Evolutionary conservation across 169 alveolate species (phyloP).

Genomic region (Plasmodium vivax): DNA sequence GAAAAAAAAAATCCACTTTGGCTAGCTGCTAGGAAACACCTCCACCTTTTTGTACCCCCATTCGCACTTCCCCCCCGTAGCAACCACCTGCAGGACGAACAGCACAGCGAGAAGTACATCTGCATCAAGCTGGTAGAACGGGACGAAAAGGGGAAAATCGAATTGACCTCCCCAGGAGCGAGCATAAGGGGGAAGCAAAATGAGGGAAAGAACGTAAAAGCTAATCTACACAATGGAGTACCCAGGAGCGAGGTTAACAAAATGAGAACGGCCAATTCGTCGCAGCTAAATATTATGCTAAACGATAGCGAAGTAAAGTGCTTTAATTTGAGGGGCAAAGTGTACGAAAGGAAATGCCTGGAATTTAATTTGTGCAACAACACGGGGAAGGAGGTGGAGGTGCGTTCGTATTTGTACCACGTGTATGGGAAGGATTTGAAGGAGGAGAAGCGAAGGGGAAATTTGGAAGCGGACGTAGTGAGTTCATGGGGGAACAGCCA

Average conservation of each 20-base stretch:
- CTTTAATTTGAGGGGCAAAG: conserved; percentile 53
- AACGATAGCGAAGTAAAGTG: conserved; percentile 48
- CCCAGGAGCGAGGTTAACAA: not conserved
- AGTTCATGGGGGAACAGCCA: not conserved
- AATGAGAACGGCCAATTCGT: not conserved
- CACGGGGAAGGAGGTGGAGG: conserved; percentile 21
- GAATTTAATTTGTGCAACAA: conserved; percentile 54
- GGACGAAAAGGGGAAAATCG: not conserved
- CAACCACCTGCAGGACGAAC: not conserved
- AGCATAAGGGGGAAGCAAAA: conserved; percentile 3
- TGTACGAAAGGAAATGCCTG: conserved; percentile 43
- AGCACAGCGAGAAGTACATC: conserved; percentile 38
- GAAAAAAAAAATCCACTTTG: not conserved
- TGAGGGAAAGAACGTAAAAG: conserved; percentile 8
- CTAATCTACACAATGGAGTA: not conserved
- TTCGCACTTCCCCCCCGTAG: not conserved
- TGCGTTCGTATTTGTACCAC: conserved; percentile 29
- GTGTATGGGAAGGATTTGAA: conserved; percentile 40
- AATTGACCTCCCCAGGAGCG: not conserved
- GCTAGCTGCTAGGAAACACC: not conserved
- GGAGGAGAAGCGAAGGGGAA: conserved; percentile 15
- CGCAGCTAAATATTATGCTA: conserved; percentile 40
- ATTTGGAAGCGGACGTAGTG: conserved; percentile 27
- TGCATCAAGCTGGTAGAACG: conserved; percentile 44
- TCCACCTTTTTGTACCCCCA: not conserved